These are phyloP conservation scores for Aurifilum marmelostoma DNA, from an alignment of 2,329 filamentous ascomycete species.

Conservation along the genomic window DNA sequence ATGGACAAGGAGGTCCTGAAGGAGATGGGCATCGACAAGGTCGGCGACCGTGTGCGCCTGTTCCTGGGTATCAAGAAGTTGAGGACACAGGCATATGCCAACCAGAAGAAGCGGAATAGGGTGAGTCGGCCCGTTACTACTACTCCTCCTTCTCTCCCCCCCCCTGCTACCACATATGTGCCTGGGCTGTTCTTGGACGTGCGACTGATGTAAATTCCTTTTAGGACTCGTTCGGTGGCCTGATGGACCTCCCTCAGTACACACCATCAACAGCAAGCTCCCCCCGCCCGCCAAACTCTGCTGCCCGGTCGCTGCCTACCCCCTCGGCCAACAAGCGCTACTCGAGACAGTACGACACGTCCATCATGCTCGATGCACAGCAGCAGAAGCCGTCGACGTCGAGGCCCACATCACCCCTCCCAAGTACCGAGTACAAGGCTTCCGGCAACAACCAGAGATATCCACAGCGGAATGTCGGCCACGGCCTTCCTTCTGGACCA, in stretches of 20 bases:
- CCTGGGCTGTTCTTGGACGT: not conserved
- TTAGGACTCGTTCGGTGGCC: slow-evolving; percentile 80
- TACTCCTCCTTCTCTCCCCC: no score
- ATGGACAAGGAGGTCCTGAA: slow-evolving; percentile 96
- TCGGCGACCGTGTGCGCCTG: slow-evolving; percentile 92
- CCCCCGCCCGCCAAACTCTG: slow-evolving; percentile 62
- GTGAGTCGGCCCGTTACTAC: slow-evolving; percentile 52
- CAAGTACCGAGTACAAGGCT: slow-evolving; percentile 59
- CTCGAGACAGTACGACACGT: slow-evolving; percentile 62
- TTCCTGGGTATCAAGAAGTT: slow-evolving; percentile 85
- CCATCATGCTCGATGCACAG: slow-evolving; percentile 46
- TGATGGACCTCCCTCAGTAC: slow-evolving; percentile 63
- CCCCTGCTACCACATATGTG: not conserved
- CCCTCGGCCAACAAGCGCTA: slow-evolving; percentile 63
- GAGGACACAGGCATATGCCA: slow-evolving; percentile 74
- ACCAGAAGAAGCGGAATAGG: slow-evolving; percentile 82
- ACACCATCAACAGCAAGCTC: slow-evolving; percentile 63
- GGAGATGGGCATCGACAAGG: slow-evolving; percentile 98
- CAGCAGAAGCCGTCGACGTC: slow-evolving; percentile 56
- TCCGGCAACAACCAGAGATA: slow-evolving; percentile 60
- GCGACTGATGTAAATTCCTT: slow-evolving; percentile 23
- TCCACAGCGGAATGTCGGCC: slow-evolving; percentile 46
- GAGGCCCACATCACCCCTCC: slow-evolving; percentile 70
- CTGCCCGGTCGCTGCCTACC: slow-evolving; percentile 49
- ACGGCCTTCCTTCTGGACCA: slow-evolving; percentile 50